Base-by-base conservation (phyloP, 305 asterid species). In the Rubia tinctorum region DNA sequence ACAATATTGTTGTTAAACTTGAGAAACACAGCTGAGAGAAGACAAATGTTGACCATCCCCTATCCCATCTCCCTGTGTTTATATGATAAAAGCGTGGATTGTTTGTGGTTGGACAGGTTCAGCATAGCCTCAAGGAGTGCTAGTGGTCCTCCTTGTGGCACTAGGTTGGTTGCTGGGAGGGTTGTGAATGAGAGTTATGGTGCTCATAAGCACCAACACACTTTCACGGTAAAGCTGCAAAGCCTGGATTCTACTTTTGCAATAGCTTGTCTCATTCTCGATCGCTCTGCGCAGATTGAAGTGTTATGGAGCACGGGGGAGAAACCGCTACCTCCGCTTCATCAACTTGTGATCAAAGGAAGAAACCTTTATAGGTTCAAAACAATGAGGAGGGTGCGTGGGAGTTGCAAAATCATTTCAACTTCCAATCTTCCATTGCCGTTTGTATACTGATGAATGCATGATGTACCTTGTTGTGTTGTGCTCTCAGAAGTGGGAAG, bases 281-380 rank as follows among this genome's bases (percentile, higher is more conserved):
- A 43, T 22, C 73, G 44, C 22, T 70, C 18, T 47, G 74, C 44
- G 79, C 90, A 93, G 97, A 89, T 94, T 80, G 98, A 94, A 81
- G 97, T 94, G 75, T 76, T 91, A 39, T 94, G 97, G 97, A 90
- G 97, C 82, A 91, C 82, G 80, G 97, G 98, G 68, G 92, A 90
- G 80, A 91, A 88, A 75, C 91, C 91, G 56, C 83, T 91, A 72
- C 90, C 89, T 78, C 93, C 96, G 7, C 96, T 94, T 79, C 96
- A 90, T 85, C 98, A 91, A 25, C 80, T 30, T 30, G 3, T 30
- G 37, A 30, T 30, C 37, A 91, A 93, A 86, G 97, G 97, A 72
- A 85, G 97, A 84, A 93, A 93, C 81, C 98, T 91, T 66, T 91
- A 93, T 77, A 84, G 89, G 76, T 67, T 88, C 75, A 85, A 84